These are phyloP conservation scores for Anisogramma anomala DNA, from an alignment of 2,329 filamentous ascomycete species.

Conservation along the genomic window DNA sequence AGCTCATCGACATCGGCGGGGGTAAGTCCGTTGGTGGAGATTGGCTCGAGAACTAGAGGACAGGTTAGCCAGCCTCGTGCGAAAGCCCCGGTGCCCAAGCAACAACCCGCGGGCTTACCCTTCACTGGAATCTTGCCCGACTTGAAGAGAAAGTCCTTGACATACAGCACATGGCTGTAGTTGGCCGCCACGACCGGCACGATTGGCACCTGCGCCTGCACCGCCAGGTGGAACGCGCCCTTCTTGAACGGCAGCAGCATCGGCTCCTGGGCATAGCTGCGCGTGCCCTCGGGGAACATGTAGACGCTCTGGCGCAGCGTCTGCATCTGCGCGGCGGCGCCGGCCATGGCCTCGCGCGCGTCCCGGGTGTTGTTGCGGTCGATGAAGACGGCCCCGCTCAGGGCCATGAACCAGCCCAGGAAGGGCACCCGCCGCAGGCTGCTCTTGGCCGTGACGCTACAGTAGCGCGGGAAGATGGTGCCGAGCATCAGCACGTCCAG, in stretches of 20 bases:
- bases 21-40: slow-evolving; percentile 62
- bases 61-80: not conserved
- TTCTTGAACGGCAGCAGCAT: slow-evolving; percentile 94
- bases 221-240: slow-evolving; percentile 89
- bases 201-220: slow-evolving; percentile 87
- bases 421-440: slow-evolving; percentile 69
- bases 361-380: slow-evolving; percentile 76
- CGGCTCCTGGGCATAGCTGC: slow-evolving; percentile 76
- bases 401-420: slow-evolving; percentile 86
- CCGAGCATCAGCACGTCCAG: slow-evolving; percentile 90
- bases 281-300: slow-evolving; percentile 86
- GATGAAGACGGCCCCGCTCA: slow-evolving; percentile 89
- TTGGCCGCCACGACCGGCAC: slow-evolving; percentile 75
- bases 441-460: slow-evolving; percentile 85
- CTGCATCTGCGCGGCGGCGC: slow-evolving; percentile 71
- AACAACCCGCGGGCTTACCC: slow-evolving; percentile 36
- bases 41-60: slow-evolving; percentile 62
- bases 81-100: not conserved
- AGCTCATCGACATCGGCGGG: slow-evolving; percentile 68
- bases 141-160: slow-evolving; percentile 54
- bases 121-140: slow-evolving; percentile 63
- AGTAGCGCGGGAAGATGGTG: slow-evolving; percentile 78
- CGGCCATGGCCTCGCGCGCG: slow-evolving; percentile 73
- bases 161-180: slow-evolving; percentile 61
- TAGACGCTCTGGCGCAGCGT: slow-evolving; percentile 62